Evolutionary conservation across 2,329 filamentous ascomycete species (phyloP).

Genomic region (Penicillium freii): DNA sequence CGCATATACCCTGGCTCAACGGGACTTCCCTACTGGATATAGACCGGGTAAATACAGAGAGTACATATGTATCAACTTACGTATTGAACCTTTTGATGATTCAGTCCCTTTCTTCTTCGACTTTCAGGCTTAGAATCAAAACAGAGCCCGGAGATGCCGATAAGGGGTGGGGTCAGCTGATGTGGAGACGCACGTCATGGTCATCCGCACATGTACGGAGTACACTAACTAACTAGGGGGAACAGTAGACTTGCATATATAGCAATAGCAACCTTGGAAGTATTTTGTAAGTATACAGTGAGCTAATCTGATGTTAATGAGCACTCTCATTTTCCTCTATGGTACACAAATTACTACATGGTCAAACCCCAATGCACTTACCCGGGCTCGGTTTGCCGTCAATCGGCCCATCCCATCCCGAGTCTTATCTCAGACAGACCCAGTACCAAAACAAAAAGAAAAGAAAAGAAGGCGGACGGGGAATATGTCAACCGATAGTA

Average conservation of each 20-base stretch:
- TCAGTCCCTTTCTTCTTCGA: background rate
- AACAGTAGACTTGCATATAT: no score
- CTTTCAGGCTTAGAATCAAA: background rate
- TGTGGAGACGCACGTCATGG: slow-evolving; percentile 11
- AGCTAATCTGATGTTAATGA: background rate
- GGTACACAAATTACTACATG: slow-evolving; percentile 29
- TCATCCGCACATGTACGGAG: slow-evolving; percentile 2
- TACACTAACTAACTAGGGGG: background rate
- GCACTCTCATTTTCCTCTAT: slow-evolving; percentile 28
- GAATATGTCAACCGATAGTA: slow-evolving; percentile 29
- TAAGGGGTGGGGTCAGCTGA: slow-evolving; percentile 14
- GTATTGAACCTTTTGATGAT: background rate
- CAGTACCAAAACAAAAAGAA: slow-evolving; percentile 15
- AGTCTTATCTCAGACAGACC: slow-evolving; percentile 13
- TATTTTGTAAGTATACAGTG: background rate
- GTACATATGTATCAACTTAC: background rate
- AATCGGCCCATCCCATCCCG: slow-evolving; percentile 8
- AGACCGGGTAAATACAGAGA: background rate
- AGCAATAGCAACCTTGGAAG: background rate
- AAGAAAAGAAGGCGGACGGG: slow-evolving; percentile 16
- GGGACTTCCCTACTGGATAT: background rate
- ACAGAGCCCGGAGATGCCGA: slow-evolving; percentile 1
- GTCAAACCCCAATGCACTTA: slow-evolving; percentile 15
- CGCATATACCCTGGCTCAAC: background rate
- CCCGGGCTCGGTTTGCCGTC: slow-evolving; percentile 9